phyloP scores from a whole-genome alignment of 306 rosid species.

The Inga laurina region DNA sequence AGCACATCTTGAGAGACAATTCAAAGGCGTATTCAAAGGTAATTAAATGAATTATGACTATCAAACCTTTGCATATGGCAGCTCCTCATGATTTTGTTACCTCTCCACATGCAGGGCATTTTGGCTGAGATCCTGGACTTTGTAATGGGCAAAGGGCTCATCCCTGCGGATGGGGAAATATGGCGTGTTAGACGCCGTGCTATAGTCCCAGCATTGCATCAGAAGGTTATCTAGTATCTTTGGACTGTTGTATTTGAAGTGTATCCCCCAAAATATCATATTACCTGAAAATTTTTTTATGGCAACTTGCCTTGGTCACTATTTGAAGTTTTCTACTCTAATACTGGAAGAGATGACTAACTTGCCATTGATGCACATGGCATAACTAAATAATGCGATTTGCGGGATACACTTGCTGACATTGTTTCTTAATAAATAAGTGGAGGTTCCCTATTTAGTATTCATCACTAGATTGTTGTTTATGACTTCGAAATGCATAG shows the following conservation, averaged over 20 bases:
- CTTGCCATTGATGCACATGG: not conserved
- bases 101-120: slow-evolving; percentile 71
- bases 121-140: slow-evolving; percentile 96
- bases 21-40: slow-evolving; percentile 97
- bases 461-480: slow-evolving; percentile 16
- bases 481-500: slow-evolving; percentile 6
- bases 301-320: slow-evolving; percentile 24
- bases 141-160: slow-evolving; percentile 98
- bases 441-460: not conserved
- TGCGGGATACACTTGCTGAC: slow-evolving; percentile 10
- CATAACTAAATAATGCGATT: slow-evolving; percentile 8
- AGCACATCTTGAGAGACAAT: slow-evolving; percentile 82
- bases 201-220: slow-evolving; percentile 92
- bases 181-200: slow-evolving; percentile 90
- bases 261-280: slow-evolving; percentile 24
- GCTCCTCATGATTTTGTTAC: slow-evolving; percentile 10
- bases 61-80: not conserved
- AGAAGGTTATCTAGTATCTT: slow-evolving; percentile 57
- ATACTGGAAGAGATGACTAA: slow-evolving; percentile 1
- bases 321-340: slow-evolving; percentile 20
- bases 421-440: slow-evolving; percentile 23
- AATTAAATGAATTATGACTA: slow-evolving; percentile 17
- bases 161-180: slow-evolving; percentile 98
- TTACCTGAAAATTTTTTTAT: not conserved
- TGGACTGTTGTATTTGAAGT: slow-evolving; percentile 27